These are phyloP conservation scores for Austroboletus olivaceoglutinosus DNA, from an alignment of 1,284 basidiomycete species.

Conservation along the genomic window DNA sequence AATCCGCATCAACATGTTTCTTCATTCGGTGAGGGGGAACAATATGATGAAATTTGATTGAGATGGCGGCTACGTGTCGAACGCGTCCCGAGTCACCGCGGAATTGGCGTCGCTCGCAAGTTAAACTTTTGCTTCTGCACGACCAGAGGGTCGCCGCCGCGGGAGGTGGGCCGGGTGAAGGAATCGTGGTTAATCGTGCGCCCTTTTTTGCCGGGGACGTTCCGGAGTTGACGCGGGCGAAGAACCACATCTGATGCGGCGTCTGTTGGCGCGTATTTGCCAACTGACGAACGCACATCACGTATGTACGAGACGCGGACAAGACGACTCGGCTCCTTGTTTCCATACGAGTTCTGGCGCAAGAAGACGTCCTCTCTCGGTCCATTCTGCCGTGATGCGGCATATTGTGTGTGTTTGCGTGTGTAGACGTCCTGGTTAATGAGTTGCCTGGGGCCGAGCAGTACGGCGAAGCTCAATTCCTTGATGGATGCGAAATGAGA, in stretches of 20 bases:
- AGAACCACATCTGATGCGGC: not conserved
- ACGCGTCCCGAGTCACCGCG: not conserved
- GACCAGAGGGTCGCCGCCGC: no score
- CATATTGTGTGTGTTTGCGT: not conserved
- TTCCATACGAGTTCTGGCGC: not conserved
- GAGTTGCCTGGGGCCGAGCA: no score
- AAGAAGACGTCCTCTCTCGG: not conserved
- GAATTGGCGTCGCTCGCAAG: no score
- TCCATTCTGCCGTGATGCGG: not conserved
- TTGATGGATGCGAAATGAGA: not conserved
- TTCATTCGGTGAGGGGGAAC: conserved; percentile 4
- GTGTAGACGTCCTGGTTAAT: not conserved
- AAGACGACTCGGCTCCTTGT: not conserved
- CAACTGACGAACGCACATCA: no score
- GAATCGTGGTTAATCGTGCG: not conserved
- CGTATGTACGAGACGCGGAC: no score
- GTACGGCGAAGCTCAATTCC: no score
- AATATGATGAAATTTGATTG: not conserved
- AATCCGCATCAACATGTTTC: conserved; percentile 21
- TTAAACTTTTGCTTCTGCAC: no score
- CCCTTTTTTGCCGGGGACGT: no score
- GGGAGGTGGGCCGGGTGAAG: no score
- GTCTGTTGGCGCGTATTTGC: not conserved
- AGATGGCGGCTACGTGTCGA: not conserved
- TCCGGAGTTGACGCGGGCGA: not conserved